Evolutionary conservation across 352 stramenopile genomes (phyloP).

Genomic region (Phytophthora boehmeriae): DNA sequence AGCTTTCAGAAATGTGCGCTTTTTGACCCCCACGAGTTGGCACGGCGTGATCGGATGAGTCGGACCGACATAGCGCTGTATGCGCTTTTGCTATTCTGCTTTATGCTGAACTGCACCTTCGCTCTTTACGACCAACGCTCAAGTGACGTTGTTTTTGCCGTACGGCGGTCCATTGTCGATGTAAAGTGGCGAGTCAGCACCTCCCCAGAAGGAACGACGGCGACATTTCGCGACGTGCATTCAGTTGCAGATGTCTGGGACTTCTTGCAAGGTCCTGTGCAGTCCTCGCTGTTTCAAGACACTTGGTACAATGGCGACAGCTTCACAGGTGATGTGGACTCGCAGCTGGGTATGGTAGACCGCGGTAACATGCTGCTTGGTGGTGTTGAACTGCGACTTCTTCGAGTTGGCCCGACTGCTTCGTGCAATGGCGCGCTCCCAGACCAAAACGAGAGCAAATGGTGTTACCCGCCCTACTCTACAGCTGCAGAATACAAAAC

Average conservation of each 20-base stretch:
- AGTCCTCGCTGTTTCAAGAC: slow-evolving; percentile 51
- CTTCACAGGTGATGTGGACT: slow-evolving; percentile 52
- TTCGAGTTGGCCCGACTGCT: slow-evolving; percentile 45
- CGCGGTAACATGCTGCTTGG: slow-evolving; percentile 62
- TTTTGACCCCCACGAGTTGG: slow-evolving; percentile 55
- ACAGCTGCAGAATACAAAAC: slow-evolving; percentile 25
- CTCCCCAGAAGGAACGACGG: slow-evolving; percentile 1
- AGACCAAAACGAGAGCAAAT: slow-evolving; percentile 11
- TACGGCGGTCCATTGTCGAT: slow-evolving; percentile 32
- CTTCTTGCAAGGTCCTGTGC: slow-evolving; percentile 49
- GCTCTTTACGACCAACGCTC: slow-evolving; percentile 50
- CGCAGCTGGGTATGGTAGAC: slow-evolving; percentile 54
- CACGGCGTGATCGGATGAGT: slow-evolving; percentile 47
- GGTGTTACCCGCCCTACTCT: slow-evolving; percentile 52
- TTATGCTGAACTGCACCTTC: slow-evolving; percentile 51
- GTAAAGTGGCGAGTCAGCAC: slow-evolving; percentile 17
- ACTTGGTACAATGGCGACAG: slow-evolving; percentile 65
- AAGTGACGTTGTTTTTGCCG: slow-evolving; percentile 39
- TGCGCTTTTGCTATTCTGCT: slow-evolving; percentile 47
- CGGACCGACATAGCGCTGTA: slow-evolving; percentile 49
- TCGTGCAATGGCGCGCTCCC: slow-evolving; percentile 18
- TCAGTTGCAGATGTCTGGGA: slow-evolving; percentile 60
- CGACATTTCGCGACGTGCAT: slow-evolving; percentile 40
- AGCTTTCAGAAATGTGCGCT: slow-evolving; percentile 76
- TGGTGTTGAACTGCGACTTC: slow-evolving; percentile 53